Evolutionary conservation across 768 basidiomycete species (phyloP).

Genomic region (Naganishia antarctica): DNA sequence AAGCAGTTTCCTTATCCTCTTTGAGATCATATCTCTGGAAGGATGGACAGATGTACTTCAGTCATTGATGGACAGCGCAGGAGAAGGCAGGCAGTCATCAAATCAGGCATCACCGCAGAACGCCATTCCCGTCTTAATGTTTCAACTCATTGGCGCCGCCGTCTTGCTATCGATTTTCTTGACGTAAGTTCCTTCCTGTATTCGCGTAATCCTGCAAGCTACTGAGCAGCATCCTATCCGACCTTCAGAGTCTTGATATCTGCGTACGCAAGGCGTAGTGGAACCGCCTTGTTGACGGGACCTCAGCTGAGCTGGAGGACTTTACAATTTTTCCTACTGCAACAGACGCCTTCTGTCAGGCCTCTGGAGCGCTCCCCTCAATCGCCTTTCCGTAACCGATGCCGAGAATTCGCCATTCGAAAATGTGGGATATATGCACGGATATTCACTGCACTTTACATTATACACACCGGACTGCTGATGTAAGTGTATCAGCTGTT

Average conservation of each 20-base stretch:
- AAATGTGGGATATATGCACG: conserved; percentile 93
- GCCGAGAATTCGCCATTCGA: conserved; percentile 79
- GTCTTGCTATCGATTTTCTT: conserved; percentile 70
- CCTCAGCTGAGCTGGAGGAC: conserved; percentile 93
- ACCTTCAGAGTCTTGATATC: conserved; percentile 80
- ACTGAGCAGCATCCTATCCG: not conserved
- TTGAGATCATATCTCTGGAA: conserved; percentile 92
- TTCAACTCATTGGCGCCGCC: conserved; percentile 13
- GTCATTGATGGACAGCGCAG: conserved; percentile 71
- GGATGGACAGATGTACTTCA: conserved; percentile 95
- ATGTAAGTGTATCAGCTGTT: conserved; percentile 54
- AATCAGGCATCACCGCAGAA: conserved; percentile 71
- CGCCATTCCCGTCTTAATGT: conserved; percentile 77
- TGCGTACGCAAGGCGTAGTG: conserved; percentile 82
- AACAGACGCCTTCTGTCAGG: conserved; percentile 78
- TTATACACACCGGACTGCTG: conserved; percentile 73
- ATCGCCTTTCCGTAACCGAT: conserved; percentile 70
- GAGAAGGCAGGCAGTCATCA: conserved; percentile 63
- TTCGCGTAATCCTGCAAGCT: not conserved
- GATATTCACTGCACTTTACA: conserved; percentile 69
- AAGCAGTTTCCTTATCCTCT: conserved; percentile 78
- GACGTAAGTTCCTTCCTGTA: conserved; percentile 57
- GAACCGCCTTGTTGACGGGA: conserved; percentile 75
- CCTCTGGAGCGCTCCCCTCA: conserved; percentile 57
- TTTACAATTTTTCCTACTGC: conserved; percentile 76